Percentiles rank a stretch among this genome's conserved stretches.
Evolutionary conservation across 2,329 filamentous ascomycete species (phyloP).

Genomic region (Ophiostoma fasciatum): DNA sequence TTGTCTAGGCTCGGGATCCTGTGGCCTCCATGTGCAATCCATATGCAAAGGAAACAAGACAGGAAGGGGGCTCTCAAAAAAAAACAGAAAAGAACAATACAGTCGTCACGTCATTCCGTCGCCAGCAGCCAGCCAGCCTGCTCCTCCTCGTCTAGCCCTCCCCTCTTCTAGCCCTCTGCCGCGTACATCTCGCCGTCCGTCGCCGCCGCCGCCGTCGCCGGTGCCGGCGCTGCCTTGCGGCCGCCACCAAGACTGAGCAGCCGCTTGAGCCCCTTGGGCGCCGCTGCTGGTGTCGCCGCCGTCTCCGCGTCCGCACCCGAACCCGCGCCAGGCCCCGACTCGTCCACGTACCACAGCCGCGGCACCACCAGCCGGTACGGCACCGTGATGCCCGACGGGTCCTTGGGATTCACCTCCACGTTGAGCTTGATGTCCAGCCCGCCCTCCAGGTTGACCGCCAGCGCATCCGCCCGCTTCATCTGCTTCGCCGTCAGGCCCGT

Average conservation of each 20-base stretch:
- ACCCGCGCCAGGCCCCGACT: constrained; percentile 24
- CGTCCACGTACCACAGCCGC: constrained; percentile 48
- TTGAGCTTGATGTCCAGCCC: constrained; percentile 81
- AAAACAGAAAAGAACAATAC: no score
- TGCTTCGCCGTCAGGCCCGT: constrained; percentile 53
- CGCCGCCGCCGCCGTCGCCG: no score
- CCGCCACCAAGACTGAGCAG: constrained; percentile 30
- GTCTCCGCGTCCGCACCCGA: constrained; percentile 10
- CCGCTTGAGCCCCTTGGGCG: constrained; percentile 27
- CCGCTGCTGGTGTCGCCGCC: constrained; percentile 7
- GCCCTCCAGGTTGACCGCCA: constrained; percentile 61
- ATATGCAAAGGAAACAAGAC: no score
- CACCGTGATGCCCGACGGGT: constrained; percentile 75
- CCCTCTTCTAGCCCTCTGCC: no score
- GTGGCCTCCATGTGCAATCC: no score
- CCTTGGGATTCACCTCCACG: constrained; percentile 71
- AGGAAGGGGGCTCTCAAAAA: no score
- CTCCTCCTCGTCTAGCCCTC: no score
- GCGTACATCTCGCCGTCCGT: no score
- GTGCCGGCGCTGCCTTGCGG: constrained; percentile 13
- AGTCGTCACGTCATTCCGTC: no score
- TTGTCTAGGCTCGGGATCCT: no score
- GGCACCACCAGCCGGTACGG: constrained; percentile 83
- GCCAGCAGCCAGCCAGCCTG: no score
- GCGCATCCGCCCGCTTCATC: constrained; percentile 35